Base-by-base conservation (phyloP, 2,329 filamentous ascomycete genomes). In the Microsporum canis region DNA sequence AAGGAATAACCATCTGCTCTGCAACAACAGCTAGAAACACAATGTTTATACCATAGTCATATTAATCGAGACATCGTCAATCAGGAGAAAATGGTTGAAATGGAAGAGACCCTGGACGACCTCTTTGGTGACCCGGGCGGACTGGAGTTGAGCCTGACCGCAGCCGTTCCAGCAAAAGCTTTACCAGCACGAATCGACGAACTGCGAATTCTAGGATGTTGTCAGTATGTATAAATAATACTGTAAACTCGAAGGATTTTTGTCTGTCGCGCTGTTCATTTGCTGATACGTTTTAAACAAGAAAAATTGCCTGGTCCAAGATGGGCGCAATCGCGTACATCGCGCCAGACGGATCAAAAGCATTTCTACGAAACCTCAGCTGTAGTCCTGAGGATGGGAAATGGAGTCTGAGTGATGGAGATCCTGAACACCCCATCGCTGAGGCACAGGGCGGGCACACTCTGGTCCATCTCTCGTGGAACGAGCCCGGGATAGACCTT, bases 231-330 rank as follows among this genome's bases (percentile, higher is more conserved):
- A 57, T 51, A 45, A 60, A 27, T 66, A 49, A 3, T 36, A 23
- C 56, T 31, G 8, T 23, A 27, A 14, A 61, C 6, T 38, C 53
- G 27, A 1, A 5, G 27, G 33, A 8, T 17, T 33, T 12, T 14
- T 10, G 14, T 57, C 53, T 29, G 10, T 39, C 55, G 33, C 12
- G 2, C 41, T 8, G 10, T 10, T 17, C 23, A 14, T 29, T 55
- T 36, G 10, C 39, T 63, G 27, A 59, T 33, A n/a, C 14, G 6
- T 23, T 33, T 1, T 8, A 61, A 27, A 56, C 51, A 67, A 95
- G 91, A 71, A 84, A 84, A 65, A 82, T 96, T 60, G 85, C 88
- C 34, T 97, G 92, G 91, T 96, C 92, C 8, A 91, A 86, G 68
- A 83, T 85, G 63, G 92, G 92, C 49, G 90, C 87, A 63, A 89